Evolutionary conservation across 352 stramenopile genomes (phyloP).

Genomic region (Achlya hypogyna): DNA sequence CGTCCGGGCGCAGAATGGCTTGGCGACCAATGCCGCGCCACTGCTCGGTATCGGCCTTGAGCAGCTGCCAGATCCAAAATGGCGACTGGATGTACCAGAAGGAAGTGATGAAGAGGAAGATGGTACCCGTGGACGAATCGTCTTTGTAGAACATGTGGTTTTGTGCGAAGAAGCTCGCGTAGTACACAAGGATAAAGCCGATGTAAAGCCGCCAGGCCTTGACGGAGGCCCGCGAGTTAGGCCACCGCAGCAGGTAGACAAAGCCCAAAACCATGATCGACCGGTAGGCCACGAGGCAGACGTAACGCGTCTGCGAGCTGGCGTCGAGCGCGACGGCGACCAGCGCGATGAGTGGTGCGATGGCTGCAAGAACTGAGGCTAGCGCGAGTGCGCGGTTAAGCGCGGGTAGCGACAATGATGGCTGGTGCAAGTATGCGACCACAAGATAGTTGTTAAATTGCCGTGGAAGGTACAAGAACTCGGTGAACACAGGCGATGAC

Average conservation of each 20-base stretch:
- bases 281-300: neutral
- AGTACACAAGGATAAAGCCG: constrained; percentile 22
- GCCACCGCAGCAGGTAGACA: constrained; percentile 23
- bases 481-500: neutral
- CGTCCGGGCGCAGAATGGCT: constrained; percentile 7
- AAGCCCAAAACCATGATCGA: constrained; percentile 19
- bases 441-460: constrained; percentile 17
- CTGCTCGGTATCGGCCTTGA: constrained; percentile 29
- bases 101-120: constrained; percentile 1
- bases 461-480: constrained; percentile 5
- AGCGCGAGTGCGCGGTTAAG: constrained; percentile 13
- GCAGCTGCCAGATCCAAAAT: constrained; percentile 30
- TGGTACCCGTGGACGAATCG: neutral
- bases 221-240: constrained; percentile 14
- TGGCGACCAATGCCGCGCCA: constrained; percentile 26
- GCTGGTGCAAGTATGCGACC: constrained; percentile 6
- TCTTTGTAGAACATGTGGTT: constrained; percentile 21
- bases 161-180: constrained; percentile 16
- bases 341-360: neutral
- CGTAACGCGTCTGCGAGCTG: neutral
- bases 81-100: constrained; percentile 19
- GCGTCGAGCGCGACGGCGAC: neutral
- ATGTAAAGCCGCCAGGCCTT: constrained; percentile 18
- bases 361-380: neutral
- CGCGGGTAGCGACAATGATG: constrained; percentile 13